Evolutionary conservation across 768 basidiomycete species (phyloP).

Genomic region (Kwoniella dendrophila): DNA sequence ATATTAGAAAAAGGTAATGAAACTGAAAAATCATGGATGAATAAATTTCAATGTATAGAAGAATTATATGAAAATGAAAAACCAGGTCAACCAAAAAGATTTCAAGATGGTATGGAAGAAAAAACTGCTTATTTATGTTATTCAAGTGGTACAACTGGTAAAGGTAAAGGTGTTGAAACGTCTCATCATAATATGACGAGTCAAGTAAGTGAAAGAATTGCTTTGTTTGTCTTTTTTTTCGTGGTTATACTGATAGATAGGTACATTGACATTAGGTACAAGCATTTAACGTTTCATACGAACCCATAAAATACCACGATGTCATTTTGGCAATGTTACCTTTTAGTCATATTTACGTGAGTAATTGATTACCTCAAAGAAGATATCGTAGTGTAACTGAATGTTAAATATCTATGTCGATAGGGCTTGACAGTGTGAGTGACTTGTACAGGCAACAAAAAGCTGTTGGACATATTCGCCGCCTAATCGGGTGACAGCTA

Average conservation of each 20-base stretch:
- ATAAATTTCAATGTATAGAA: conserved; percentile 28
- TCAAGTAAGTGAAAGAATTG: too few relatives aligned
- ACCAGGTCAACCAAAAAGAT: conserved; percentile 10
- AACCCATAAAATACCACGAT: conserved; percentile 59
- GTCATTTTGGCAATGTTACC: conserved; percentile 69
- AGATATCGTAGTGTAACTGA: conserved; percentile 12
- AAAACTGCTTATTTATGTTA: conserved; percentile 54
- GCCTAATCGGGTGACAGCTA: neutral
- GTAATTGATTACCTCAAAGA: neutral
- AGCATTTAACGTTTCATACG: conserved; percentile 61
- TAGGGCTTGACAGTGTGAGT: conserved; percentile 22
- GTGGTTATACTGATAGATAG: neutral
- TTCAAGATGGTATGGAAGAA: conserved; percentile 32
- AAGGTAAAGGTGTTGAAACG: conserved; percentile 56
- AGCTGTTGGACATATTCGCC: neutral
- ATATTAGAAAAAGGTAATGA: conserved; percentile 12
- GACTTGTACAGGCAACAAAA: conserved; percentile 1
- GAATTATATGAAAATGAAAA: conserved; percentile 32
- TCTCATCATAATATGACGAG: conserved; percentile 66
- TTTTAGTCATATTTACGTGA: conserved; percentile 62
- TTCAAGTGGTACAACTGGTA: conserved; percentile 54
- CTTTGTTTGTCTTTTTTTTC: too few relatives aligned
- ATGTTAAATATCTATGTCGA: neutral
- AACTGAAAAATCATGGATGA: conserved; percentile 37
- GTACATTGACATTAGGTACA: conserved; percentile 53